These are phyloP conservation scores for Friedmanniomyces endolithicus DNA, from an alignment of 495 filamentous ascomycete species.

Conservation along the genomic window DNA sequence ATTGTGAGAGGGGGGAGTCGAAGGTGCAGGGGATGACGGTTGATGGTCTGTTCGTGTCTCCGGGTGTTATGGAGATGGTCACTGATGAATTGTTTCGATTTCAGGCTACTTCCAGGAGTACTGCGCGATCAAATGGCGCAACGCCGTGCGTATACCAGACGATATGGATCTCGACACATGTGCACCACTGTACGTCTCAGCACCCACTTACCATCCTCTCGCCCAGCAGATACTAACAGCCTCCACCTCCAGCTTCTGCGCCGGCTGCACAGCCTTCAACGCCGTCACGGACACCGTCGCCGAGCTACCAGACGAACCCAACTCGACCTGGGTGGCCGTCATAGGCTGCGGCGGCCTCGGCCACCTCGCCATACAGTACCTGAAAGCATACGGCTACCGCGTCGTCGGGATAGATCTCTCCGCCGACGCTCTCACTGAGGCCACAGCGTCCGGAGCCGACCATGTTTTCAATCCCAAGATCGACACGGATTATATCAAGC, in stretches of 20 bases:
- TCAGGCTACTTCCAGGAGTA: conserved; percentile 25
- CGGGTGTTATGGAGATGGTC: neutral
- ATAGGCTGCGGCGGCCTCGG: conserved; percentile 26
- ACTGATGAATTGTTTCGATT: neutral
- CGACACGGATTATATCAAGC: conserved; percentile 21
- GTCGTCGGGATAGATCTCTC: conserved; percentile 28
- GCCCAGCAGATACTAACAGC: neutral
- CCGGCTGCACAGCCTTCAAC: conserved; percentile 25
- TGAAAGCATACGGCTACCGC: conserved; percentile 24
- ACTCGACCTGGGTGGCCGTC: conserved; percentile 23
- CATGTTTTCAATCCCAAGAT: conserved; percentile 24
- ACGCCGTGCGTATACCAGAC: conserved; percentile 20
- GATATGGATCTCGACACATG: conserved; percentile 22
- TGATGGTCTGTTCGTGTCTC: conserved; percentile 11
- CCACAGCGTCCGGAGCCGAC: conserved; percentile 23
- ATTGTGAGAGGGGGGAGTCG: conserved; percentile 19
- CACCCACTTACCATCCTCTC: neutral
- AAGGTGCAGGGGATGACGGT: conserved; percentile 25
- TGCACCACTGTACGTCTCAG: conserved; percentile 16
- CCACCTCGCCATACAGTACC: conserved; percentile 23
- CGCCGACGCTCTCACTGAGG: conserved; percentile 19
- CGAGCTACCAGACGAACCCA: conserved; percentile 8
- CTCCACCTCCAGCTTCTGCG: conserved; percentile 17
- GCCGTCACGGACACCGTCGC: conserved; percentile 17
- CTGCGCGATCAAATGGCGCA: conserved; percentile 20